Conservation (phyloP, 495 filamentous ascomycete species). For the Penicillium pancosmium region DNA sequence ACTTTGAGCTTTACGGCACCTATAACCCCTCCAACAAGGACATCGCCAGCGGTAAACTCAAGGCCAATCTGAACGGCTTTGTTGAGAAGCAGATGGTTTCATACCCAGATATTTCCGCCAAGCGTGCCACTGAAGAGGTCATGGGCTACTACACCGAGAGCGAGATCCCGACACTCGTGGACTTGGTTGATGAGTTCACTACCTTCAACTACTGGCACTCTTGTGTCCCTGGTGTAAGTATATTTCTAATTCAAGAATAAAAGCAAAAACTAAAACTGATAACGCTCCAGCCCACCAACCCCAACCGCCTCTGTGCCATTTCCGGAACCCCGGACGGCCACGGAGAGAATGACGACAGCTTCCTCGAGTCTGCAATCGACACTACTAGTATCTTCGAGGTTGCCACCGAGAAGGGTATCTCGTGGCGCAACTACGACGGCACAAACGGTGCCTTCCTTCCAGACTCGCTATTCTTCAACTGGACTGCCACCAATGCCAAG, state of each 20-base stretch:
- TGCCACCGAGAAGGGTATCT: constrained; percentile 42
- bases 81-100: constrained; percentile 47
- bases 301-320: constrained; percentile 50
- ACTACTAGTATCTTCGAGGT: constrained; percentile 51
- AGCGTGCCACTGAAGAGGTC: constrained; percentile 44
- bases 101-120: constrained; percentile 34
- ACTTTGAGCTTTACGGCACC: constrained; percentile 53
- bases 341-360: constrained; percentile 49
- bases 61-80: constrained; percentile 46
- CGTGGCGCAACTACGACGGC: constrained; percentile 56
- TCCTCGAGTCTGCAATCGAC: constrained; percentile 38
- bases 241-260: neutral
- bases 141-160: constrained; percentile 56
- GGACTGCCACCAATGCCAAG: constrained; percentile 42
- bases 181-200: constrained; percentile 53
- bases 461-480: constrained; percentile 46
- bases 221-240: constrained; percentile 50
- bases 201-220: constrained; percentile 59
- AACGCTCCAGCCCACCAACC: constrained; percentile 46
- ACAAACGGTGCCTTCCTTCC: constrained; percentile 38
- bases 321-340: constrained; percentile 52
- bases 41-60: constrained; percentile 39
- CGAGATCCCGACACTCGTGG: constrained; percentile 49
- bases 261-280: constrained; percentile 13
- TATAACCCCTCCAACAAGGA: constrained; percentile 45